Conservation (phyloP, 352 stramenopile species). For the Globisporangium paddicum region DNA sequence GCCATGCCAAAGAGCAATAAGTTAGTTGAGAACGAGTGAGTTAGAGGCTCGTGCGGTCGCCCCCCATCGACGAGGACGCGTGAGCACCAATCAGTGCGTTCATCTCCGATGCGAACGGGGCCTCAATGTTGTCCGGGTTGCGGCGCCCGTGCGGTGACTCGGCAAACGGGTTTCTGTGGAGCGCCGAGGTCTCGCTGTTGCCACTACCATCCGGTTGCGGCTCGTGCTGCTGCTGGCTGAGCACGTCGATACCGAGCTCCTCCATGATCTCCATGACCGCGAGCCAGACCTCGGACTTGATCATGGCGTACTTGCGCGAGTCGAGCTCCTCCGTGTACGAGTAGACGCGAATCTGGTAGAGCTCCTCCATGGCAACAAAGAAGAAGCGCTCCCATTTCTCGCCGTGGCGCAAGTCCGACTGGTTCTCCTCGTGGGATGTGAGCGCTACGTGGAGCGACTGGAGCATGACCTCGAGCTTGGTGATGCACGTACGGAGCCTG, state of each 20-base stretch:
- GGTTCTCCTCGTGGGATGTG: conserved; percentile 84
- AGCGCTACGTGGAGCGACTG: conserved; percentile 81
- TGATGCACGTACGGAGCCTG: conserved; percentile 51
- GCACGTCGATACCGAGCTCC: conserved; percentile 57
- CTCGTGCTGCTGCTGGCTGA: conserved; percentile 23
- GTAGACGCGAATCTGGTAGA: conserved; percentile 81
- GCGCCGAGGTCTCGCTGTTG: conserved; percentile 6
- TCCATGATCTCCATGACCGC: conserved; percentile 88
- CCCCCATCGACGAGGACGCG: conserved; percentile 8
- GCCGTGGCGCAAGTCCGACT: conserved; percentile 69
- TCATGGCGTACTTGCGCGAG: conserved; percentile 84
- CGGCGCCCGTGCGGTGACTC: conserved; percentile 25
- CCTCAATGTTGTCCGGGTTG: conserved; percentile 20
- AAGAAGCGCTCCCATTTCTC: conserved; percentile 82
- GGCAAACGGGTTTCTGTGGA: conserved; percentile 29
- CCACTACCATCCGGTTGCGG: not conserved
- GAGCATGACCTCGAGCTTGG: conserved; percentile 70
- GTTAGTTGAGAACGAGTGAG: not conserved
- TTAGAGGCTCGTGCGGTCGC: conserved; percentile 41
- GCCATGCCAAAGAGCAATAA: conserved; percentile 7
- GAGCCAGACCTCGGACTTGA: conserved; percentile 87
- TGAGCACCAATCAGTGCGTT: conserved; percentile 44
- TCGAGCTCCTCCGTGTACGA: conserved; percentile 86
- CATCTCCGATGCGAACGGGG: conserved; percentile 57
- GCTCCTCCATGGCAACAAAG: conserved; percentile 85